These are phyloP conservation scores for Pythium guiyangense DNA, from an alignment of 352 stramenopile species.

Conservation along the genomic window DNA sequence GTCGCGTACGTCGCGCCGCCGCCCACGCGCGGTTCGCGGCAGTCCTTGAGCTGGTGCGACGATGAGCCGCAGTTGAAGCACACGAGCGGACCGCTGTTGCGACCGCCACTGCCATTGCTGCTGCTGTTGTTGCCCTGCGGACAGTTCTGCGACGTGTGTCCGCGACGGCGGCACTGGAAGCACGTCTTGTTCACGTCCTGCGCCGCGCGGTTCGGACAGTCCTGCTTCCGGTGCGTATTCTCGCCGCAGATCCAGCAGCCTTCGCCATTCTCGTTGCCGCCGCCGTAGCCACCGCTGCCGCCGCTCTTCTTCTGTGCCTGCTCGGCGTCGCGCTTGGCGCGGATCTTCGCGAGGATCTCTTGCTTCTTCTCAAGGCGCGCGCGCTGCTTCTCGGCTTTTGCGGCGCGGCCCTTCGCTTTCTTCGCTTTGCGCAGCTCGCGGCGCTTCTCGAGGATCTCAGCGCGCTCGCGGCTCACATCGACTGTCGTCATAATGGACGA, in stretches of 20 bases:
- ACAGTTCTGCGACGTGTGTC: conserved; percentile 82
- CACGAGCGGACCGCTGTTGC: conserved; percentile 31
- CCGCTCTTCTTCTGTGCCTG: conserved; percentile 21
- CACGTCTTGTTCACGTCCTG: conserved; percentile 74
- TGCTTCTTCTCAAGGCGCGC: conserved; percentile 70
- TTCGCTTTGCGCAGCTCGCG: conserved; percentile 78
- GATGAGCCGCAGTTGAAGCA: conserved; percentile 87
- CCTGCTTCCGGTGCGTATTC: conserved; percentile 67
- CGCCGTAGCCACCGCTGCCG: conserved; percentile 15
- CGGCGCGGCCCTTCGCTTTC: conserved; percentile 64
- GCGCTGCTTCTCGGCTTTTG: conserved; percentile 62
- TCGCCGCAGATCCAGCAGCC: conserved; percentile 78
- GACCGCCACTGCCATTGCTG: conserved; percentile 11
- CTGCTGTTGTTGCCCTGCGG: conserved; percentile 35
- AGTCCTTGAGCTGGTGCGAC: conserved; percentile 73
- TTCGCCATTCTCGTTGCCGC: conserved; percentile 19
- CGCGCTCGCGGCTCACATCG: conserved; percentile 24
- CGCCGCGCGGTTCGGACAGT: conserved; percentile 64
- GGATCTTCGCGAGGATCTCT: conserved; percentile 73
- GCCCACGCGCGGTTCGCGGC: conserved; percentile 52
- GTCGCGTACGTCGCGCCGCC: conserved; percentile 66
- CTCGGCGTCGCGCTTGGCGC: conserved; percentile 56
- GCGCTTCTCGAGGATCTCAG: conserved; percentile 39
- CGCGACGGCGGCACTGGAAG: conserved; percentile 78
- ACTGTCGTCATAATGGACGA: background rate